Conservation (phyloP, 2,329 filamentous ascomycete genomes). For the Colletotrichum echinochloae region DNA sequence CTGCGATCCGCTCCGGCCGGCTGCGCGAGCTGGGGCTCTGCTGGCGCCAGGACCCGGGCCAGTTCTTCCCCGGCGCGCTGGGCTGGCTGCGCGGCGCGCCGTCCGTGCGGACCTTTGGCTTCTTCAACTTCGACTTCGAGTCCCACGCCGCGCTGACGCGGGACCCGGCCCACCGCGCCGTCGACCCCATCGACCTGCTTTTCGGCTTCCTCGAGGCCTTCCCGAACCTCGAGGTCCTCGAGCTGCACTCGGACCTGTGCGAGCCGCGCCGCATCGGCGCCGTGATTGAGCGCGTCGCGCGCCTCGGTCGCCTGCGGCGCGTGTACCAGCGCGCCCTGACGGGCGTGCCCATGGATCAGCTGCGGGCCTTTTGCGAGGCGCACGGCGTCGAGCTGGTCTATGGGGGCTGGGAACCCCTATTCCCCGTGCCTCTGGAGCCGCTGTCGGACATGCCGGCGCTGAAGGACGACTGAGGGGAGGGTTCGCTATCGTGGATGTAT, state of each 20-base stretch:
- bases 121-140: slow-evolving; percentile 52
- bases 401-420: slow-evolving; percentile 28
- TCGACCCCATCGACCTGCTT: slow-evolving; percentile 28
- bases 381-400: slow-evolving; percentile 33
- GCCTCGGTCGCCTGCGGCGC: slow-evolving; percentile 18
- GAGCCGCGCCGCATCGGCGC: slow-evolving; percentile 11
- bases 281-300: slow-evolving; percentile 24
- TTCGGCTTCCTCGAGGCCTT: slow-evolving; percentile 41
- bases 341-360: slow-evolving; percentile 34
- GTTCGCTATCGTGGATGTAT: not conserved
- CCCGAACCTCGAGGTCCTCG: slow-evolving; percentile 40
- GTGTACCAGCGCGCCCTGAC: slow-evolving; percentile 35
- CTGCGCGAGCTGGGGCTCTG: slow-evolving; percentile 48
- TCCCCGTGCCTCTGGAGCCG: slow-evolving; percentile 31
- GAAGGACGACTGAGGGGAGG: not conserved
- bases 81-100: slow-evolving; percentile 52
- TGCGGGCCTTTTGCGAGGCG: slow-evolving; percentile 26
- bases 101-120: slow-evolving; percentile 50
- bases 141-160: slow-evolving; percentile 37
- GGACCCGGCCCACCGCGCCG: slow-evolving; percentile 27
- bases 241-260: slow-evolving; percentile 33
- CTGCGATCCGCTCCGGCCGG: slow-evolving; percentile 45
- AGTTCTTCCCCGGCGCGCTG: slow-evolving; percentile 47
- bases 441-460: not conserved
- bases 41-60: slow-evolving; percentile 42